Conservation (phyloP, 805 yeast species). For the Teunomyces stri region DNA sequence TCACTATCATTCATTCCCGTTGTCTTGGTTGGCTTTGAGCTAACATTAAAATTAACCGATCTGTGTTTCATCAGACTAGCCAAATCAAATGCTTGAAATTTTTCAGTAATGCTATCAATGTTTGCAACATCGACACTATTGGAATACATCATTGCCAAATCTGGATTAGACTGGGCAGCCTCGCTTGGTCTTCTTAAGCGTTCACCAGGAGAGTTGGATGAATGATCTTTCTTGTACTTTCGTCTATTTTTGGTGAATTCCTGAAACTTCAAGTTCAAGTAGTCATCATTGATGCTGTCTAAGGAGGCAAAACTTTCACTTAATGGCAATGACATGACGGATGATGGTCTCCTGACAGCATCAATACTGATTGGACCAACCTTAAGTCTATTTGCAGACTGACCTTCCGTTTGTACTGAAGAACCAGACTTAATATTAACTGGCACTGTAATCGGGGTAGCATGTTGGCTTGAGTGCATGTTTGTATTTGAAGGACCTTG, state of each 20-base stretch:
- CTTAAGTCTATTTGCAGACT: conserved; percentile 13
- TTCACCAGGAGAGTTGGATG: conserved; percentile 4
- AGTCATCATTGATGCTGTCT: conserved; percentile 65
- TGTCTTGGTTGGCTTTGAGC: neutral
- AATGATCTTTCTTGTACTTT: conserved; percentile 11
- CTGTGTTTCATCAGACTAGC: conserved; percentile 33
- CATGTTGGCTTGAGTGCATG: neutral
- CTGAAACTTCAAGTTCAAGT: conserved; percentile 38
- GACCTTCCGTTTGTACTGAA: conserved; percentile 6
- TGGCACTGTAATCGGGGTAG: conserved; percentile 2
- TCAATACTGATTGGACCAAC: conserved; percentile 35
- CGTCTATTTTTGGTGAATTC: conserved; percentile 23
- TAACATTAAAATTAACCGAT: conserved; percentile 3
- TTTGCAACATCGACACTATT: neutral
- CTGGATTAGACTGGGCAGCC: conserved; percentile 10
- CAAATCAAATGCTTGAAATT: conserved; percentile 36
- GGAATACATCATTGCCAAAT: neutral
- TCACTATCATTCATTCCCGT: conserved; percentile 8
- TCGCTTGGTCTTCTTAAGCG: conserved; percentile 5
- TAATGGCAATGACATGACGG: conserved; percentile 65
- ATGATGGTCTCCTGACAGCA: conserved; percentile 47
- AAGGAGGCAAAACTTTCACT: conserved; percentile 77
- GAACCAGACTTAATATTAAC: conserved; percentile 4
- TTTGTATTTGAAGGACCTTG: neutral
- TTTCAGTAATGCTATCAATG: conserved; percentile 24